Evolutionary conservation across 2,329 filamentous ascomycete genomes (phyloP).

Genomic region (Ilyonectria robusta): DNA sequence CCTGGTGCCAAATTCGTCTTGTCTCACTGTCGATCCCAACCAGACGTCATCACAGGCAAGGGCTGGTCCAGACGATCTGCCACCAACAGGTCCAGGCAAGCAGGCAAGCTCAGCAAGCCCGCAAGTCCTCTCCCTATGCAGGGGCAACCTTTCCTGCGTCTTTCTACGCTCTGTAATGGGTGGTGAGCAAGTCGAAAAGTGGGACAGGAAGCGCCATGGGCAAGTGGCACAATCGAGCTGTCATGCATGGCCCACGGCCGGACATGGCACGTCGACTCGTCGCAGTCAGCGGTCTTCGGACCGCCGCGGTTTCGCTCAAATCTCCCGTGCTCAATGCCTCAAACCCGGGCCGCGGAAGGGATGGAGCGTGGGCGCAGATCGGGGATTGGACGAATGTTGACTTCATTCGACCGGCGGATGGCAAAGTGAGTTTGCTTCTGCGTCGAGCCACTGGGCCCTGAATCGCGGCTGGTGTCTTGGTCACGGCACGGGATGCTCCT

Average conservation of each 20-base stretch:
- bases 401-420: conserved; percentile 18
- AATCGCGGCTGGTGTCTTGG: conserved; percentile 38
- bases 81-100: conserved; percentile 10
- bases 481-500: conserved; percentile 20
- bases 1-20: conserved; percentile 18
- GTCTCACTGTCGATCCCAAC: conserved; percentile 17
- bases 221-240: conserved; percentile 46
- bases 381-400: conserved; percentile 16
- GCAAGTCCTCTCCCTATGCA: conserved; percentile 19
- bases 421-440: conserved; percentile 10
- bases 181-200: conserved; percentile 23
- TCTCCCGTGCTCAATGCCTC: conserved; percentile 17
- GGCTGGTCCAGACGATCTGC: conserved; percentile 14
- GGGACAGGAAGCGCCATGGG: conserved; percentile 23
- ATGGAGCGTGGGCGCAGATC: conserved; percentile 22
- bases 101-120: neutral
- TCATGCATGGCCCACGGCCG: conserved; percentile 41
- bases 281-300: conserved; percentile 17
- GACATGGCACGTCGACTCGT: conserved; percentile 17
- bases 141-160: conserved; percentile 23
- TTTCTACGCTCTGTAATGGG: conserved; percentile 19
- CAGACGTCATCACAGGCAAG: conserved; percentile 23
- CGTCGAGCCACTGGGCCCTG: conserved; percentile 29
- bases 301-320: conserved; percentile 18
- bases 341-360: conserved; percentile 22